Conservation (phyloP, 257 asterid genomes). For the Eustoma russellianum region DNA sequence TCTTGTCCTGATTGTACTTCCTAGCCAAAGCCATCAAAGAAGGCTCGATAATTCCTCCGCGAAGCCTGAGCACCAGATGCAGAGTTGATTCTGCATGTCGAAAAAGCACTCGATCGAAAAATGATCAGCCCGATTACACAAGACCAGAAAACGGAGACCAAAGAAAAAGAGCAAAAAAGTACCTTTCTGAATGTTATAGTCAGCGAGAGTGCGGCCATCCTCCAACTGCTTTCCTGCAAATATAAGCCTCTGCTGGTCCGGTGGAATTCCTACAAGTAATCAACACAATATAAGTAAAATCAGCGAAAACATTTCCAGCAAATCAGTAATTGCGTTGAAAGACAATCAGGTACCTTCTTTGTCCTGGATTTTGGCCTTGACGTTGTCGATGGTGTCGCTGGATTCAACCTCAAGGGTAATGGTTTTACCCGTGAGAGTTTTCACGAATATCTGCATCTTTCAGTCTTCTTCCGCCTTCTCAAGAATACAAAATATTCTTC, state of each 20-base stretch:
- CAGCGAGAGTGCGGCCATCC: slow-evolving; percentile 36
- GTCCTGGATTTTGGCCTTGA: slow-evolving; percentile 24
- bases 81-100: slow-evolving; percentile 23
- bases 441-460: slow-evolving; percentile 29
- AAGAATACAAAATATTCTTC: too few relatives aligned
- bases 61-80: slow-evolving; percentile 36
- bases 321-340: neutral
- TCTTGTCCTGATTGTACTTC: slow-evolving; percentile 31
- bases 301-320: neutral
- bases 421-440: slow-evolving; percentile 25
- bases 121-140: neutral
- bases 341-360: slow-evolving; percentile 14
- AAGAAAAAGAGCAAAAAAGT: neutral
- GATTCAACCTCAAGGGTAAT: slow-evolving; percentile 24
- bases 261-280: slow-evolving; percentile 22
- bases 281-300: too few relatives aligned
- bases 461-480: neutral
- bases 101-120: neutral
- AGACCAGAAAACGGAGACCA: neutral
- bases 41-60: slow-evolving; percentile 35
- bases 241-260: slow-evolving; percentile 33
- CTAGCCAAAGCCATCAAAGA: slow-evolving; percentile 34
- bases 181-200: slow-evolving; percentile 35
- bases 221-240: slow-evolving; percentile 37
- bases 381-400: slow-evolving; percentile 27